A percentile compares a stretch with the other conserved stretches of the same genome.
These are phyloP conservation scores for Danielia reshetovae DNA, from an alignment of 805 yeast genomes.

Conservation along the genomic window DNA sequence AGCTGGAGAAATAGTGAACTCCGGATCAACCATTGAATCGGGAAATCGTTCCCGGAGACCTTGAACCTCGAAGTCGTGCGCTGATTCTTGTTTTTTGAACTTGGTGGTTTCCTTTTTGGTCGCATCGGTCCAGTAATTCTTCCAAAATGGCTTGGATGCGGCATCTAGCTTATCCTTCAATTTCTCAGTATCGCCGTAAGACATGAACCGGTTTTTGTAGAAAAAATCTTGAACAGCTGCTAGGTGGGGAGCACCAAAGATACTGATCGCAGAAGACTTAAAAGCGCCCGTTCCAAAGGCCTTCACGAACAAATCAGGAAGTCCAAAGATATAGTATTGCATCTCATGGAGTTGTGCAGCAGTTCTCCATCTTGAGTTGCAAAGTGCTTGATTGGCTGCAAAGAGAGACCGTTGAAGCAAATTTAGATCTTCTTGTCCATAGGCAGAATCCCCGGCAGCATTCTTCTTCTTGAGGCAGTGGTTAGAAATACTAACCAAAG, in stretches of 20 bases:
- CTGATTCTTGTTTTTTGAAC: constrained; percentile 32
- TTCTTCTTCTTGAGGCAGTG: constrained; percentile 38
- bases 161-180: constrained; percentile 29
- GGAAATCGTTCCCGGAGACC: neutral
- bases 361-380: constrained; percentile 54
- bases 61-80: constrained; percentile 1
- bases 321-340: constrained; percentile 48
- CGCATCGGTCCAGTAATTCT: constrained; percentile 45
- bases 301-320: constrained; percentile 39
- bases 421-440: constrained; percentile 33
- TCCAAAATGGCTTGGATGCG: constrained; percentile 48
- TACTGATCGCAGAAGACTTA: constrained; percentile 24
- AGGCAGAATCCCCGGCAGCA: constrained; percentile 19
- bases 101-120: constrained; percentile 33
- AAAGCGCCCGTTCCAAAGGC: constrained; percentile 42
- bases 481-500: constrained; percentile 46
- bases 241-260: constrained; percentile 61
- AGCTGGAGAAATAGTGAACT: neutral
- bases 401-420: constrained; percentile 43
- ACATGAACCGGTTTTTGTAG: constrained; percentile 48
- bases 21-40: too few species aligned
- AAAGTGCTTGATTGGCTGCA: constrained; percentile 46
- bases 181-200: constrained; percentile 22
- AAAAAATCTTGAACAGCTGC: constrained; percentile 48
- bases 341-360: constrained; percentile 61